Evolutionary conservation across 129 eudicot genomes (phyloP), one percentile per base, ranked within the genome.

Genomic region (Flaveria linearis): DNA sequence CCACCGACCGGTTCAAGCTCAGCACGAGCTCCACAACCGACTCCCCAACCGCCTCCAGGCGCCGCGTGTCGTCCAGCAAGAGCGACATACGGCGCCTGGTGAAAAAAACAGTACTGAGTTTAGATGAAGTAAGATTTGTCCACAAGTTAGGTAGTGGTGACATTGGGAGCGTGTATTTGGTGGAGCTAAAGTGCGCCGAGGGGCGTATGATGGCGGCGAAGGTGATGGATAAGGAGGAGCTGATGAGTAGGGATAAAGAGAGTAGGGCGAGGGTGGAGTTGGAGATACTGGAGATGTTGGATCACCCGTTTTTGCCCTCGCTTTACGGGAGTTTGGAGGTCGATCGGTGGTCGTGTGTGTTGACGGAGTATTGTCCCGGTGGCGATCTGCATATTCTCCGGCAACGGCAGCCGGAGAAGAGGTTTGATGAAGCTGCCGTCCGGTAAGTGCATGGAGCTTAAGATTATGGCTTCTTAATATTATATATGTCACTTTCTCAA

Each of bases 201-300:
- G 97, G 94, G 55, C 79, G 84, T 28, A 41, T 81, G 82, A 81
- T 91, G 49, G 97, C 97, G 9, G 97, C 94, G 14, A 88, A 91
- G 84, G 97, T 91, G 81, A 88, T 88, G 97, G 94, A 88, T 73
- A 91, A 86, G 71, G 91, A 91, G 10, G 97, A 91, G 91, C 25
- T 91, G 78, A 86, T 78, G 20, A 65, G 53, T 43, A 84, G 93
- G 74, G 80, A 81, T 26, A 91, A 86, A 71, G 91, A 88, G 76
- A 72, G 82, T 50, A 86, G 96, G 71, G 93, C 96, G 4, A 83
- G 70, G 82, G 69, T 84, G 7, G 96, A 90, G 71, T 73, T 82
- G 86, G 96, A 86, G 66, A 88, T 88, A 69, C 43, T 91, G 68
- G 82, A 91, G 70, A 86, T 88, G 85, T 78, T 90, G 77, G 88